Evolutionary conservation across 2,329 filamentous ascomycete genomes (phyloP).

Genomic region (Nigrospora oryzae): DNA sequence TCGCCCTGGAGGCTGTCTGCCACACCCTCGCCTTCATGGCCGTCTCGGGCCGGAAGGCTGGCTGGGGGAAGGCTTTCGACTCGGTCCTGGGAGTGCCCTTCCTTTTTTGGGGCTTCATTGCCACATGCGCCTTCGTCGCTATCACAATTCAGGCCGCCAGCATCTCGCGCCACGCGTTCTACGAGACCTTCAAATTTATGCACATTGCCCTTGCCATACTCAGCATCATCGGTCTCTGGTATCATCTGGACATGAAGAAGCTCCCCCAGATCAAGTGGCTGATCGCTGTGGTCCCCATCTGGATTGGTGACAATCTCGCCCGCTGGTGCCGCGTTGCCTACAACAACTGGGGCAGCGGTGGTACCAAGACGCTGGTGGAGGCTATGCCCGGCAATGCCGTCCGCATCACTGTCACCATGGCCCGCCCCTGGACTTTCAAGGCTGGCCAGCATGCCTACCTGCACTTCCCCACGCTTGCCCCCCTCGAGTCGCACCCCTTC

Average conservation of each 20-base stretch:
- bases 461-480: constrained; percentile 64
- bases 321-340: constrained; percentile 54
- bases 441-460: constrained; percentile 74
- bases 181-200: constrained; percentile 67
- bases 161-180: constrained; percentile 67
- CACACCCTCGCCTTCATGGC: constrained; percentile 56
- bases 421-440: constrained; percentile 67
- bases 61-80: constrained; percentile 38
- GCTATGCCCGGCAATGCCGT: constrained; percentile 68
- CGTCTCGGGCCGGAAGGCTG: constrained; percentile 27
- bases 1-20: constrained; percentile 58
- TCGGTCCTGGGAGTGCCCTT: constrained; percentile 29
- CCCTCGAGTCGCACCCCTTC: constrained; percentile 73
- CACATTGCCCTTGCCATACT: constrained; percentile 58
- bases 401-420: constrained; percentile 65
- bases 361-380: constrained; percentile 63
- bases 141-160: constrained; percentile 63
- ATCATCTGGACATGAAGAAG: constrained; percentile 50
- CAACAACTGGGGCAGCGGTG: constrained; percentile 58
- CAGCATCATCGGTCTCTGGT: constrained; percentile 56
- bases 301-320: constrained; percentile 53
- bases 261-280: constrained; percentile 51
- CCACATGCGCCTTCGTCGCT: constrained; percentile 49
- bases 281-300: constrained; percentile 55
- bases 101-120: constrained; percentile 56